A percentile compares a stretch with the other conserved stretches of the same genome.
Conservation (phyloP, 2,329 filamentous ascomycete species). For the Penicillium sp. region DNA sequence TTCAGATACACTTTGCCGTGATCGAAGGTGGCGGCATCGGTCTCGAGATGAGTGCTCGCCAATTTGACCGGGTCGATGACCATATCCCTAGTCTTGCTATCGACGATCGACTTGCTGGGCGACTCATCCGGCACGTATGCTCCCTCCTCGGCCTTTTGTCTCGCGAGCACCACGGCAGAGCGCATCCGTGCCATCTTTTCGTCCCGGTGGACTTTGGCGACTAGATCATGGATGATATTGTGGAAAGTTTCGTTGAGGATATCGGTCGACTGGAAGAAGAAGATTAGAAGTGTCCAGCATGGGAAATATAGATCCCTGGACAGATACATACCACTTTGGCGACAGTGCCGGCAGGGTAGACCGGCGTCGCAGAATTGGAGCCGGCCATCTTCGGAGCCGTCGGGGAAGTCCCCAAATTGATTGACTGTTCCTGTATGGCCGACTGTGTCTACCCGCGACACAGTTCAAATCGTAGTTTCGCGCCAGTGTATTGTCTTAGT, state of each 20-base stretch:
- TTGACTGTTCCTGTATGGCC: constrained; percentile 14
- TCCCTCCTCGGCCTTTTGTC: constrained; percentile 46
- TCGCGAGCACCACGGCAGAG: constrained; percentile 46
- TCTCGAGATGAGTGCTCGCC: constrained; percentile 45
- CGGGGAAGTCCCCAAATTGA: constrained; percentile 5
- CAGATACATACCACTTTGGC: constrained; percentile 40
- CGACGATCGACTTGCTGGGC: constrained; percentile 31
- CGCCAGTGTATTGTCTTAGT: constrained; percentile 22
- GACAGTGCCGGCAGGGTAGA: constrained; percentile 39
- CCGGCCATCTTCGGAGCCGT: constrained; percentile 32
- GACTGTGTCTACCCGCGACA: constrained; percentile 25
- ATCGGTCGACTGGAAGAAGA: constrained; percentile 22
- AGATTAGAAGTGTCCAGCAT: not conserved
- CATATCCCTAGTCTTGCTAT: constrained; percentile 30
- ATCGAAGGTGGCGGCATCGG: constrained; percentile 54
- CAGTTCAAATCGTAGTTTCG: constrained; percentile 19
- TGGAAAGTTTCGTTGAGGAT: constrained; percentile 60
- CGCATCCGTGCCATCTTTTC: constrained; percentile 63
- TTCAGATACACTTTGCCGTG: constrained; percentile 55
- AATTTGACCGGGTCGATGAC: constrained; percentile 38
- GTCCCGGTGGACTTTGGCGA: constrained; percentile 58
- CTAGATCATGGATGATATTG: constrained; percentile 61
- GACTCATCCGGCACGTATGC: constrained; percentile 32
- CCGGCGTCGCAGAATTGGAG: constrained; percentile 29
- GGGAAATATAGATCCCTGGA: not conserved